A percentile compares a stretch with the other conserved stretches of the same genome.
Conservation (phyloP, 2,329 filamentous ascomycete species). For the Aspergillus niger region DNA sequence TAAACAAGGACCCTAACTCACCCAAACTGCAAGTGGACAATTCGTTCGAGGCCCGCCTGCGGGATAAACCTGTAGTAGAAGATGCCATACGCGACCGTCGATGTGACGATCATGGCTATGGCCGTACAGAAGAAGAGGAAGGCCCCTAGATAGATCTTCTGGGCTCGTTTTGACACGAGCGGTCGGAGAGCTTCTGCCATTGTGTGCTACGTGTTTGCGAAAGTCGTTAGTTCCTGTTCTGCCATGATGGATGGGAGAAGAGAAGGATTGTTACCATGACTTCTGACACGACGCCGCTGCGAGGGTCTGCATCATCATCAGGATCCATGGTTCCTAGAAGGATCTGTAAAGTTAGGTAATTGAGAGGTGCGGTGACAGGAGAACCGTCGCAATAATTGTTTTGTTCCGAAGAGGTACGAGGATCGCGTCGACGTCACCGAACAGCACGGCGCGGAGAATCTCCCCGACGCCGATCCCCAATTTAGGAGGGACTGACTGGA, state of each 20-base stretch:
- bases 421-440: conserved; percentile 22
- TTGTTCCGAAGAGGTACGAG: neutral
- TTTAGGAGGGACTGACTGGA: neutral
- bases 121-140: conserved; percentile 57
- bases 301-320: conserved; percentile 14
- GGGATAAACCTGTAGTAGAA: conserved; percentile 73
- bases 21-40: conserved; percentile 68
- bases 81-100: conserved; percentile 62
- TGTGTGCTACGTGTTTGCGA: conserved; percentile 48
- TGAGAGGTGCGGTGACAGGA: conserved; percentile 1
- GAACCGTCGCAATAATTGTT: neutral
- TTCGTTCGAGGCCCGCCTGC: conserved; percentile 62
- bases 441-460: conserved; percentile 5
- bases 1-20: conserved; percentile 31
- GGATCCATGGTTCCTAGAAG: conserved; percentile 19
- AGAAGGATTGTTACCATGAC: conserved; percentile 18
- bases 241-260: neutral
- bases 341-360: neutral
- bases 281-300: conserved; percentile 12
- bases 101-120: conserved; percentile 58
- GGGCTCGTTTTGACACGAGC: conserved; percentile 62
- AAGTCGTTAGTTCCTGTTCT: conserved; percentile 21
- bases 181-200: conserved; percentile 57
- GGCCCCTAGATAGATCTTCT: conserved; percentile 64
- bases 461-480: conserved; percentile 18